phyloP scores from a whole-genome alignment of 306 rosid species.

The Potentilla sterilis region DNA sequence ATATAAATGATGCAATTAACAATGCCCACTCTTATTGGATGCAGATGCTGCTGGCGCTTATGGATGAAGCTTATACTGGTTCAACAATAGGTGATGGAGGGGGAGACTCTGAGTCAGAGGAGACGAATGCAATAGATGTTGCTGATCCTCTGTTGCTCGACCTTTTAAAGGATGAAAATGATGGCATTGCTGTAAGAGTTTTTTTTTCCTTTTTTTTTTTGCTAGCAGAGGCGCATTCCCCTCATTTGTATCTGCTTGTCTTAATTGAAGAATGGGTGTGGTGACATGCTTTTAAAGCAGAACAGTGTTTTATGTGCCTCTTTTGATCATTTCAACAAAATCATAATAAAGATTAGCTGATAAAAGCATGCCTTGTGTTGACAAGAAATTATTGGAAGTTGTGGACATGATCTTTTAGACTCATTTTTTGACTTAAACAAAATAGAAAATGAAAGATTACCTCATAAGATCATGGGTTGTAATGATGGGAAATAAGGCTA shows the following conservation, averaged over 20 bases:
- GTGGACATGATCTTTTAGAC: background rate
- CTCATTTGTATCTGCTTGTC: background rate
- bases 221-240: background rate
- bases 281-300: background rate
- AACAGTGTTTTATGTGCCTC: background rate
- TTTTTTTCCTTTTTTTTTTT: background rate
- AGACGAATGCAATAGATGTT: slow-evolving; percentile 66
- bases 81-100: slow-evolving; percentile 90
- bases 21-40: slow-evolving; percentile 21
- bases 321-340: background rate
- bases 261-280: slow-evolving; percentile 3
- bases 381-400: background rate
- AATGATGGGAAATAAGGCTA: background rate
- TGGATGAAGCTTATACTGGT: slow-evolving; percentile 99
- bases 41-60: slow-evolving; percentile 95
- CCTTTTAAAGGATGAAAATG: slow-evolving; percentile 95
- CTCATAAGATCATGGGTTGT: background rate
- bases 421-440: background rate
- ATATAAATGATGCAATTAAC: slow-evolving; percentile 16
- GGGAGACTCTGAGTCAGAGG: slow-evolving; percentile 91
- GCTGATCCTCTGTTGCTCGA: slow-evolving; percentile 87
- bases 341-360: background rate
- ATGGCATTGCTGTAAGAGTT: slow-evolving; percentile 81
- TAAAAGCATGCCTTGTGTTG: background rate
- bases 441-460: background rate